Percentiles rank a stretch among this genome's conserved stretches.
These are phyloP conservation scores for Penicillium diatomitis DNA, from an alignment of 495 filamentous ascomycete genomes.

Conservation along the genomic window DNA sequence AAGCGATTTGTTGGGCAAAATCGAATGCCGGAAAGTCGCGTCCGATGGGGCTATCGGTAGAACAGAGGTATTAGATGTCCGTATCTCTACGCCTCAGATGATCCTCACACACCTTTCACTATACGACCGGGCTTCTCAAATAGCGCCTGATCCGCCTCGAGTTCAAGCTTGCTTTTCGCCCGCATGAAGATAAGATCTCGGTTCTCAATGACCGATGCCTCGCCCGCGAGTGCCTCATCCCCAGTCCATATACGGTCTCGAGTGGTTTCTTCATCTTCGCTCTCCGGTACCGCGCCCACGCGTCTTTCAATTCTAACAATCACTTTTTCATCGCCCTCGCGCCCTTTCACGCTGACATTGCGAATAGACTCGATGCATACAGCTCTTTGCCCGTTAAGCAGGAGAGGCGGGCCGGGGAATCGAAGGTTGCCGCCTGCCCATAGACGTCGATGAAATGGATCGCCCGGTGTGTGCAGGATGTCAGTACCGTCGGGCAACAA, in stretches of 20 bases:
- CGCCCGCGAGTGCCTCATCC: constrained; percentile 24
- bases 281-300: constrained; percentile 29
- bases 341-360: constrained; percentile 48
- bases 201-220: constrained; percentile 40
- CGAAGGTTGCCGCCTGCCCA: constrained; percentile 62
- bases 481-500: constrained; percentile 71
- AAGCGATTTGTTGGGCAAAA: constrained; percentile 54
- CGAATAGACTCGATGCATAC: constrained; percentile 59
- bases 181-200: constrained; percentile 56
- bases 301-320: constrained; percentile 50
- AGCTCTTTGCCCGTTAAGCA: constrained; percentile 40
- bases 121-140: constrained; percentile 20
- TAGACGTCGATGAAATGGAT: constrained; percentile 58
- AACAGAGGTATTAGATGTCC: neutral
- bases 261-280: constrained; percentile 25
- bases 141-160: constrained; percentile 18
- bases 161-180: constrained; percentile 26
- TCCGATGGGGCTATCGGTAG: constrained; percentile 22
- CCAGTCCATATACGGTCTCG: constrained; percentile 36
- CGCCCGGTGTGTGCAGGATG: constrained; percentile 54
- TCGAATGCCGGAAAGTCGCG: constrained; percentile 49
- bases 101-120: constrained; percentile 27
- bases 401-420: constrained; percentile 19
- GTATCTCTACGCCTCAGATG: neutral
- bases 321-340: constrained; percentile 47